A percentile compares a stretch with the other conserved stretches of the same genome.
Conservation (phyloP, 140 eudicot genomes). For the Anethum foeniculum region DNA sequence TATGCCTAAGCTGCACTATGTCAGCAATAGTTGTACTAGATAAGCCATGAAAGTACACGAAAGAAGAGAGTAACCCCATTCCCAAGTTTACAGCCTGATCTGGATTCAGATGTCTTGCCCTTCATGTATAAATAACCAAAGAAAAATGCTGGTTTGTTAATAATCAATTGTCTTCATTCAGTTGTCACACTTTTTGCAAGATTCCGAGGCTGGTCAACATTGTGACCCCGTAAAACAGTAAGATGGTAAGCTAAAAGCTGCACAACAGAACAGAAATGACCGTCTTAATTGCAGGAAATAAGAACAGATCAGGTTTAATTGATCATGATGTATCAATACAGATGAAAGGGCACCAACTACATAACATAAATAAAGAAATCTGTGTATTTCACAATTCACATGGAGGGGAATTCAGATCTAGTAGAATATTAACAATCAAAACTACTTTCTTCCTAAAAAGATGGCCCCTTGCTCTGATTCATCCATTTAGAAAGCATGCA, state of each 20-base stretch:
- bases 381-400: too few relatives aligned
- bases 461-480: neutral
- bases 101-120: neutral
- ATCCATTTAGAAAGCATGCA: neutral
- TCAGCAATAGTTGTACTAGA: neutral
- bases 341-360: neutral
- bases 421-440: too few relatives aligned
- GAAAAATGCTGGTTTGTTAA: neutral
- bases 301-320: neutral
- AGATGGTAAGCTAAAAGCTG: slow-evolving; percentile 94
- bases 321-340: neutral
- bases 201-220: slow-evolving; percentile 98
- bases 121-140: neutral
- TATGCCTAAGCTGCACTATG: neutral
- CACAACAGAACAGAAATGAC: slow-evolving; percentile 4
- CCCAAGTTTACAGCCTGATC: neutral
- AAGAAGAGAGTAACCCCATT: neutral
- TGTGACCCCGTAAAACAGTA: slow-evolving; percentile 79
- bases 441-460: neutral
- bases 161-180: slow-evolving; percentile 30
- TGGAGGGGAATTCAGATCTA: too few relatives aligned
- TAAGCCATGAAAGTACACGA: neutral
- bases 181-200: slow-evolving; percentile 98
- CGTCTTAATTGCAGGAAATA: neutral
- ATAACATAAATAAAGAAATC: too few relatives aligned